phyloP scores from a whole-genome alignment of 768 basidiomycete genomes.

The Naganishia vaughanmartiniae region DNA sequence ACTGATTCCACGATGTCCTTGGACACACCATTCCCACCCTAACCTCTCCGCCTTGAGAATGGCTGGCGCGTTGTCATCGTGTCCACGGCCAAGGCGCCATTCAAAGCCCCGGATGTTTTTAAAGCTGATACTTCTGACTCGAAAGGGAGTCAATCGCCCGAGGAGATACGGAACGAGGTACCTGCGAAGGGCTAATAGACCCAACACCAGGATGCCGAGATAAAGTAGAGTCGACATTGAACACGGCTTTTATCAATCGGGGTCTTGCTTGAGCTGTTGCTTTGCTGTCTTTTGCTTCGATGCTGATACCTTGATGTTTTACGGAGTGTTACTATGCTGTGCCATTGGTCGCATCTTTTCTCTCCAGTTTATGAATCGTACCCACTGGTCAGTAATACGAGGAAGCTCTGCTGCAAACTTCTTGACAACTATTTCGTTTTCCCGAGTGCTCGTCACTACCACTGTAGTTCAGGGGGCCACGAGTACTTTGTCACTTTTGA shows the following conservation, averaged over 20 bases:
- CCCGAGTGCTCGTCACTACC: too few species aligned
- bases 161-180: conserved; percentile 36
- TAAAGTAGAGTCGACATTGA: conserved; percentile 18
- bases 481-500: too few species aligned
- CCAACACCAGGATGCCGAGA: conserved; percentile 16
- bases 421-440: too few species aligned
- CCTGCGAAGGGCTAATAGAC: conserved; percentile 29
- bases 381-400: too few species aligned
- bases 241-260: too few species aligned
- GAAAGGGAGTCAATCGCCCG: conserved; percentile 23
- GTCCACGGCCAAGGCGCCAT: conserved; percentile 34
- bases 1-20: conserved; percentile 12
- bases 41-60: conserved; percentile 38
- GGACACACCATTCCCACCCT: conserved; percentile 36
- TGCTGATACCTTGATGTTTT: not conserved
- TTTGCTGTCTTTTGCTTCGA: not conserved
- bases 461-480: too few species aligned
- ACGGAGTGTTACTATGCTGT: not conserved
- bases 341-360: conserved; percentile 4
- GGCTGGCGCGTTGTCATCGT: conserved; percentile 26
- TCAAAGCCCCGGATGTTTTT: conserved; percentile 39
- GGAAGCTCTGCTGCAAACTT: too few species aligned
- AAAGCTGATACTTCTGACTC: conserved; percentile 31
- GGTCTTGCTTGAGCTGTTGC: not conserved
- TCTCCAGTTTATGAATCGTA: not conserved